A percentile compares a stretch with the other conserved stretches of the same genome.
phyloP scores from a whole-genome alignment of 441 rosid genomes.

The Cnidoscolus chayamansa region DNA sequence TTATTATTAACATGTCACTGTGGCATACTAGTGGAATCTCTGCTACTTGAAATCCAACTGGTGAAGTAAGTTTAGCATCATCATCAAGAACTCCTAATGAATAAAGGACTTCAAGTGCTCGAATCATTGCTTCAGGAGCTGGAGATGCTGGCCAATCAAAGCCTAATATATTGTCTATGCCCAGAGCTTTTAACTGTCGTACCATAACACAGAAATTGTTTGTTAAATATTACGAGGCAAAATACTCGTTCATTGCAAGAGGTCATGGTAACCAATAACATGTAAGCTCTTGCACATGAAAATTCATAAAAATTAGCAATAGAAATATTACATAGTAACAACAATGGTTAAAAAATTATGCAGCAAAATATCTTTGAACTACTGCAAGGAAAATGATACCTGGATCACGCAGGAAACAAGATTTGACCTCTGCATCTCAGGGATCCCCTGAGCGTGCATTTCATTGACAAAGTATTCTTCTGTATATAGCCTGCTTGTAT shows the following conservation, averaged over 20 bases:
- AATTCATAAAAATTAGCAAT: not conserved
- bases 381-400: constrained; percentile 35
- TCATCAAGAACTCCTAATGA: constrained; percentile 89
- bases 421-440: constrained; percentile 94
- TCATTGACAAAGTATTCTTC: constrained; percentile 78
- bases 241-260: not conserved
- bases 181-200: constrained; percentile 82
- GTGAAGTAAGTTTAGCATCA: constrained; percentile 96
- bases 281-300: constrained; percentile 40
- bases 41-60: constrained; percentile 94
- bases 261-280: not conserved
- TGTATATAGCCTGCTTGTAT: constrained; percentile 67
- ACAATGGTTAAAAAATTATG: not conserved
- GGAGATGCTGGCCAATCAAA: constrained; percentile 99
- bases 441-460: constrained; percentile 84
- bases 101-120: constrained; percentile 92
- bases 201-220: constrained; percentile 21
- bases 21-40: constrained; percentile 84
- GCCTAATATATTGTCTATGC: constrained; percentile 91
- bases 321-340: not conserved
- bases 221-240: constrained; percentile 11
- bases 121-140: constrained; percentile 80
- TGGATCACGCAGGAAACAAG: constrained; percentile 89
- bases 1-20: not conserved
- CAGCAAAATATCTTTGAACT: not conserved